Evolutionary conservation across 306 rosid genomes (phyloP), one percentile per base, ranked within the genome.

Genomic region (Cucurbita argyrosperma): DNA sequence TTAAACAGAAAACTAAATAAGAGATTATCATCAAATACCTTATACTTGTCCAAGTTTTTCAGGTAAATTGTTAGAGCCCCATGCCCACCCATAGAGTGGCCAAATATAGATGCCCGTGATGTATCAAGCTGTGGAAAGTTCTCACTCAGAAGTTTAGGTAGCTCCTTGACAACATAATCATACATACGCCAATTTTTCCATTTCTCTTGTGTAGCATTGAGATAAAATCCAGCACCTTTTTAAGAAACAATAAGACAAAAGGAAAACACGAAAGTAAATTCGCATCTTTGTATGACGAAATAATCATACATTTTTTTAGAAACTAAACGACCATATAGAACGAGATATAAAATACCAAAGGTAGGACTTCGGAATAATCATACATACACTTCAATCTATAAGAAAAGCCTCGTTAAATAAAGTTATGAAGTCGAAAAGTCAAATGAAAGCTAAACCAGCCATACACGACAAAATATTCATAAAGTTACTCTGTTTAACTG

Each of bases 141-240:
- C 68, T 94, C 88, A 38, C 80, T 77, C 66, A 94, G 82, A 83
- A 94, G 89, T 74, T 82, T 72, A 8, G 98, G 98, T 79, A 90
- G 77, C 77, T 94, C 98, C 81, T 88, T 89, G 75, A 90, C 96
- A 77, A 94, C 85, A 78, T 94, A 94, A 65, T 94, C 98, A 76
- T 94, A 94, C 98, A 94, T 94, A 23, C 85, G 87, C 98, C 98
- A 94, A 72, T 94, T 89, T 84, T 89, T 94, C 98, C 98, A 94
- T 85, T 90, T 94, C 82, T 94, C 96, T 85, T 90, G 89, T 62
- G 92, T 86, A 56, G 98, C 97, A 59, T 94, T 94, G 85, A 94
- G 83, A 84, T 94, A 90, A 88, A 94, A 94, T 55, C 98, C 96
- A 71, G 97, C 97, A 72, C 97, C 98, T 94, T 84, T 66, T 80